A percentile compares a stretch with the other conserved stretches of the same genome.
These are phyloP conservation scores for Choanephora cucurbitarum DNA, from an alignment of 371 early-diverging fungal species.

Conservation along the genomic window DNA sequence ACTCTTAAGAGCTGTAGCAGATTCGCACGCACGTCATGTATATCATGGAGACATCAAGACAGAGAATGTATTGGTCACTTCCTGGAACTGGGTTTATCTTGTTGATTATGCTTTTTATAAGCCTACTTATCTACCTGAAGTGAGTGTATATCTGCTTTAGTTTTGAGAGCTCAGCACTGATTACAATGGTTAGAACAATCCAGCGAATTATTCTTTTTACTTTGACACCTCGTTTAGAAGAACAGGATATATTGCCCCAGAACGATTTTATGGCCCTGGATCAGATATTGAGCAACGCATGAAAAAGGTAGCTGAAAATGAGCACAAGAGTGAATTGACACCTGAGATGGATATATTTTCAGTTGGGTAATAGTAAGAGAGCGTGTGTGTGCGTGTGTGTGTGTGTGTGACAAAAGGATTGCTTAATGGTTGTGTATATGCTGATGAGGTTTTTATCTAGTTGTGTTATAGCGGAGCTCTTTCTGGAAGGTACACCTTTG, in stretches of 20 bases:
- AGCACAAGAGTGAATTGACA: constrained; percentile 56
- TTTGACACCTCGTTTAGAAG: constrained; percentile 89
- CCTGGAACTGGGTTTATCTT: constrained; percentile 92
- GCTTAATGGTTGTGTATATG: background rate
- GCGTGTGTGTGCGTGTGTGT: too few species aligned
- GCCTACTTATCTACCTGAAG: constrained; percentile 89
- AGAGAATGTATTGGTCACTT: constrained; percentile 73
- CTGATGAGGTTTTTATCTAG: constrained; percentile 39
- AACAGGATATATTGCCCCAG: constrained; percentile 94
- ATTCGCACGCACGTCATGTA: constrained; percentile 67
- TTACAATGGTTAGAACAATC: constrained; percentile 91
- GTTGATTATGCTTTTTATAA: constrained; percentile 91
- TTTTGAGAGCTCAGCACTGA: too few species aligned
- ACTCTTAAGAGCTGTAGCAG: constrained; percentile 74
- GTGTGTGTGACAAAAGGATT: too few species aligned
- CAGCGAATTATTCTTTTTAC: constrained; percentile 92
- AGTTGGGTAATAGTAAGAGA: constrained; percentile 63
- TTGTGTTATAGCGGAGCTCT: constrained; percentile 94
- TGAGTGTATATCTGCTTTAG: too few species aligned
- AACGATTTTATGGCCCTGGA: constrained; percentile 84
- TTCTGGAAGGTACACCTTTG: constrained; percentile 87
- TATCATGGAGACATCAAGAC: constrained; percentile 36
- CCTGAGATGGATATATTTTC: constrained; percentile 94
- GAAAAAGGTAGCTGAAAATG: constrained; percentile 41
- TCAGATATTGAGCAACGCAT: constrained; percentile 64